Base-by-base conservation (phyloP, 139 green algal genomes). In the Haematococcus sp. region DNA sequence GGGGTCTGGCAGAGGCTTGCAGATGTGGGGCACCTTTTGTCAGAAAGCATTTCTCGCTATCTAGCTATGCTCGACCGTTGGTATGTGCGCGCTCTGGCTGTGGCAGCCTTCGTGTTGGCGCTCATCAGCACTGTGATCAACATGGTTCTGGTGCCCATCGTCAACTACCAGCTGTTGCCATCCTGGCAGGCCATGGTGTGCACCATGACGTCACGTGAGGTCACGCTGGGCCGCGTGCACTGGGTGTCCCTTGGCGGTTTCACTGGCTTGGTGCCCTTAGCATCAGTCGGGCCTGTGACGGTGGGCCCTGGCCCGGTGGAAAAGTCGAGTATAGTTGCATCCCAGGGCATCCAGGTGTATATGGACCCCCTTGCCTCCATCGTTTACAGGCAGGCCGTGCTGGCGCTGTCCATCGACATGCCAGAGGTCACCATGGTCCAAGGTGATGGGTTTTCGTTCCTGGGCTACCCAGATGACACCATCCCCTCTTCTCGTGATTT, bases 401-500 rank as follows among this genome's bases (percentile, higher is more conserved):
- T 94, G 31, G 52, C 71, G 0, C 30, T 87, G n/a, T 59, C 78
- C 19, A 54, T 76, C 13, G 59, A 76, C 28, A 64, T 55, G 59
- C 67, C 75, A 59, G 20, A 76, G 32, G 84, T 88, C 44, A 49
- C 70, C 0, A 32, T 90, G 55, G 86, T 92, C 59, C 90, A 97
- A 77, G 81, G 63, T 0, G 11, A 75, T 68, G 94, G 92, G 82
- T 86, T 93, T 59, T 88, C 76, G 56, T 97, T 92, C 91, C 85
- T 94, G 68, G 92, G 93, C 13, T 97, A 89, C 76, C 93, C 93
- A 0, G 86, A 94, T 2, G 93, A 97, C 83, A 91, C 83, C 0
- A 84, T 81, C 4, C 69, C 71, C 0, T 77, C 82, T 5, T 88
- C 81, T 27, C 70, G 92, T 1, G 68, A 94, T 72, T 83, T 93